phyloP scores from a whole-genome alignment of 148 eudicot genomes.

The Limonium bicolor region DNA sequence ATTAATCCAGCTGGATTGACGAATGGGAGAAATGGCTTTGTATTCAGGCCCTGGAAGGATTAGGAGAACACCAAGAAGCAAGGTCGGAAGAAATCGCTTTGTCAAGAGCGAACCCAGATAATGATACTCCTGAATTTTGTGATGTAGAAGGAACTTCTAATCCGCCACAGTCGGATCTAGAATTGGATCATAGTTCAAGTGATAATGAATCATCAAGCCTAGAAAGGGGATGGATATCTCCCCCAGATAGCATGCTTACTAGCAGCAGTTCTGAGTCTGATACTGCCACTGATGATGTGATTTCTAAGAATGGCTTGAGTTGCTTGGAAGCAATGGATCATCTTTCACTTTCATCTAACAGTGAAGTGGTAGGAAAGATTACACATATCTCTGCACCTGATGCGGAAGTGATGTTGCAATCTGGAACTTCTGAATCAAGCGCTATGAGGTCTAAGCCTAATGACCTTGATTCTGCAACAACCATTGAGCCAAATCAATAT shows the following conservation, averaged over 20 bases:
- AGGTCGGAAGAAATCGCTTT: slow-evolving; percentile 45
- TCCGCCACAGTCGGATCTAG: slow-evolving; percentile 27
- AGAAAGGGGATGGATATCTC: slow-evolving; percentile 83
- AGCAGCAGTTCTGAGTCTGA: slow-evolving; percentile 44
- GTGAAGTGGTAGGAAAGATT: slow-evolving; percentile 15
- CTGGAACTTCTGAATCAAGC: slow-evolving; percentile 13
- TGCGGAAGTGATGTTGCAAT: no score
- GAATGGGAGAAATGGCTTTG: no score
- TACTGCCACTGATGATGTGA: slow-evolving; percentile 28
- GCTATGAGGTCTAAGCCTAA: slow-evolving; percentile 15
- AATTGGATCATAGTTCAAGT: slow-evolving; percentile 20
- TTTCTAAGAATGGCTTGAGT: slow-evolving; percentile 29
- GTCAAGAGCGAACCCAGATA: slow-evolving; percentile 29
- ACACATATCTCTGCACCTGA: no score
- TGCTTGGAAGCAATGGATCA: slow-evolving; percentile 25
- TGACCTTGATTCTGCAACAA: slow-evolving; percentile 9
- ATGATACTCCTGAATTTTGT: slow-evolving; percentile 23
- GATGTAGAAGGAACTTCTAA: slow-evolving; percentile 23
- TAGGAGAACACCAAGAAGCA: slow-evolving; percentile 57
- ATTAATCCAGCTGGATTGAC: no score
- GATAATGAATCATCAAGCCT: slow-evolving; percentile 19
- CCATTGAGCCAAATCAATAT: slow-evolving; percentile 10
- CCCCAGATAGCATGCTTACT: slow-evolving; percentile 63
- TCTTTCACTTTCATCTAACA: slow-evolving; percentile 15
- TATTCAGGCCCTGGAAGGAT: slow-evolving; percentile 80